These are phyloP conservation scores for Scortechinia acanthostroma DNA, from an alignment of 2,329 filamentous ascomycete genomes.

Conservation along the genomic window DNA sequence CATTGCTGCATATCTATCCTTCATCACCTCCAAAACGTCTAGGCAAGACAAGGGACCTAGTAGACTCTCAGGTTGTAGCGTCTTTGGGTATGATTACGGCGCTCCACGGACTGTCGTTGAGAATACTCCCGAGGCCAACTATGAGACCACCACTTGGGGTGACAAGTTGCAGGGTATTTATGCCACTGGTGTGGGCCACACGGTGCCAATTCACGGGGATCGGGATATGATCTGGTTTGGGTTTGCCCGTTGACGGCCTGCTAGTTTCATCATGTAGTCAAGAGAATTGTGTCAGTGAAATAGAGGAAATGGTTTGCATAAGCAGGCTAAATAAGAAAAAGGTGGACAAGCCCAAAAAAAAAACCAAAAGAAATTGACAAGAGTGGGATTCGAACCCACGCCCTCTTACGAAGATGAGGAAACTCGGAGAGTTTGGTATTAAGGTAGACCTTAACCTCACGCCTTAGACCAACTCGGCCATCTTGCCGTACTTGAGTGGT, in stretches of 20 bases:
- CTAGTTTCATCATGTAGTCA: not conserved
- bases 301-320: not conserved
- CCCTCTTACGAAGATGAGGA: constrained; percentile 9
- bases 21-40: too few species aligned
- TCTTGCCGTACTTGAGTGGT: constrained; percentile 10
- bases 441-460: constrained; percentile 15
- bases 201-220: not conserved
- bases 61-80: too few species aligned
- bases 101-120: too few species aligned
- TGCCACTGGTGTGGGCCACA: constrained; percentile 7
- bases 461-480: constrained; percentile 15
- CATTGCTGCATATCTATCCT: too few species aligned
- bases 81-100: too few species aligned
- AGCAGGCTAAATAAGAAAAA: constrained; percentile 2
- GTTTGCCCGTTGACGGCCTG: too few species aligned
- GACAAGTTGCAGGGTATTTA: constrained; percentile 12
- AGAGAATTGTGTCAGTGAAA: not conserved
- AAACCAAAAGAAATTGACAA: constrained; percentile 8
- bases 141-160: too few species aligned
- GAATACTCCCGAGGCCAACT: too few species aligned
- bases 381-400: constrained; percentile 17
- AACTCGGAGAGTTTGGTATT: constrained; percentile 9
- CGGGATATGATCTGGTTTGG: not conserved
- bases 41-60: too few species aligned
- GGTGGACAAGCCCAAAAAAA: constrained; percentile 8